Evolutionary conservation across 371 early-diverging fungal species (phyloP).

Genomic region (Zychaea mexicana): DNA sequence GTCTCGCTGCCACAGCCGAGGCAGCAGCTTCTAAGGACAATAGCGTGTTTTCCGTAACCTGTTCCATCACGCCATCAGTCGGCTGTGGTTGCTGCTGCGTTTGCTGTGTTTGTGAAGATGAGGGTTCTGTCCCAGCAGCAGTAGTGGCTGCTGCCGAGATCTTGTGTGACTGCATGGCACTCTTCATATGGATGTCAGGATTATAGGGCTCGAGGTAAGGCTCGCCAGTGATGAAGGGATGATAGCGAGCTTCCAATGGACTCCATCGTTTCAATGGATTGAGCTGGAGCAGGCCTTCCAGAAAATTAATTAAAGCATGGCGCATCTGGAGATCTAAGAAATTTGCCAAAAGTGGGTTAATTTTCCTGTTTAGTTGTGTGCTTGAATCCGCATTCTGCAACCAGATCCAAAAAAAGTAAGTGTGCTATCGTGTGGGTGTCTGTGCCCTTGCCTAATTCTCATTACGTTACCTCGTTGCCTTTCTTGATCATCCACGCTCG

Average conservation of each 20-base stretch:
- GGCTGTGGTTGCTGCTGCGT: not conserved
- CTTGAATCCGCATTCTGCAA: no score
- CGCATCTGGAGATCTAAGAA: conserved; percentile 66
- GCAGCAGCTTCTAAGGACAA: conserved; percentile 15
- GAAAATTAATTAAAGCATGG: conserved; percentile 83
- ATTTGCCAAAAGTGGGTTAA: conserved; percentile 2
- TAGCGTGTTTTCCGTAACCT: not conserved
- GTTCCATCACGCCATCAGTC: not conserved
- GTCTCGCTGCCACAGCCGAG: not conserved
- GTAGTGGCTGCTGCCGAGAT: not conserved
- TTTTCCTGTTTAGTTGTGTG: conserved; percentile 29
- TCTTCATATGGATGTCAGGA: conserved; percentile 36
- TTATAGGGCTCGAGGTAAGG: conserved; percentile 63
- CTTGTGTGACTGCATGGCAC: conserved; percentile 4
- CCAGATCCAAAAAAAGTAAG: no score
- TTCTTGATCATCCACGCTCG: conserved; percentile 49
- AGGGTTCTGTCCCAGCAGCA: no score
- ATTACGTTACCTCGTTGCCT: conserved; percentile 67
- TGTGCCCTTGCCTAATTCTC: conserved; percentile 21
- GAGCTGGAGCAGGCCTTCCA: conserved; percentile 81
- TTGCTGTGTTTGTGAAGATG: not conserved
- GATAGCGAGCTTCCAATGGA: conserved; percentile 89
- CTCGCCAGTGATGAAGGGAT: conserved; percentile 95
- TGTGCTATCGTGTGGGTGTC: no score
- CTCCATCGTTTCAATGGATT: conserved; percentile 94